Percentiles rank a stretch among this genome's conserved stretches.
Conservation (phyloP, 768 basidiomycete genomes). For the Lentinula sp. region DNA sequence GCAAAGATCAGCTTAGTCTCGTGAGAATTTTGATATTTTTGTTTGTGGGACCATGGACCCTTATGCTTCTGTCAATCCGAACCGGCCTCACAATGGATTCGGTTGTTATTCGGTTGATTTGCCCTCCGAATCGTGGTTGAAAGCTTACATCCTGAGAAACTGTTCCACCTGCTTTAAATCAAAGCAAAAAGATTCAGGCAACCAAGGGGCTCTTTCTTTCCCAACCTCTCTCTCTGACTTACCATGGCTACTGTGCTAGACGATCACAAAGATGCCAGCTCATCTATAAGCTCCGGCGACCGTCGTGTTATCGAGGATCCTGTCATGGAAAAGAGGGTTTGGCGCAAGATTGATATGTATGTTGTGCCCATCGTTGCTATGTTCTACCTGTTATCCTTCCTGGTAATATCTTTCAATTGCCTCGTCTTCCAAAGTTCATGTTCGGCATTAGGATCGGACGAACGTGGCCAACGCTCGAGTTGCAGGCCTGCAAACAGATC, state of each 20-base stretch:
- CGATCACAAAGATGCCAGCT: not conserved
- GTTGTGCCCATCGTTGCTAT: slow-evolving; percentile 30
- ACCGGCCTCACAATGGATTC: not conserved
- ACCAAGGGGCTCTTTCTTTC: not conserved
- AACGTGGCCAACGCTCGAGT: slow-evolving; percentile 58
- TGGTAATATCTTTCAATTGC: slow-evolving; percentile 20
- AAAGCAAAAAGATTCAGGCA: not conserved
- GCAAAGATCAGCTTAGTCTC: not conserved
- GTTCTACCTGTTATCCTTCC: slow-evolving; percentile 38
- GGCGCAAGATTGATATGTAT: slow-evolving; percentile 31
- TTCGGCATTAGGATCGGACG: slow-evolving; percentile 34
- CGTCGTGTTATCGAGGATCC: not conserved
- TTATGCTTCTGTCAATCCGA: not conserved
- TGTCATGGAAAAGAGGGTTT: slow-evolving; percentile 16
- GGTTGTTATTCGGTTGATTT: not conserved
- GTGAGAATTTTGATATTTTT: not conserved
- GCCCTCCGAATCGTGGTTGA: not conserved
- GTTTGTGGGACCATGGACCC: not conserved
- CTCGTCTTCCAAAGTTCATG: not conserved
- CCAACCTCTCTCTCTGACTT: not conserved
- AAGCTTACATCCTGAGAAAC: not conserved
- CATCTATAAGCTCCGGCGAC: not conserved
- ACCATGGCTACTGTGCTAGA: not conserved
- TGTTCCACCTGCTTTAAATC: not conserved
- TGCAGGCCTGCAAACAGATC: slow-evolving; percentile 50